phyloP scores from a whole-genome alignment of 495 filamentous ascomycete genomes.

The Lindgomyces ingoldianus region DNA sequence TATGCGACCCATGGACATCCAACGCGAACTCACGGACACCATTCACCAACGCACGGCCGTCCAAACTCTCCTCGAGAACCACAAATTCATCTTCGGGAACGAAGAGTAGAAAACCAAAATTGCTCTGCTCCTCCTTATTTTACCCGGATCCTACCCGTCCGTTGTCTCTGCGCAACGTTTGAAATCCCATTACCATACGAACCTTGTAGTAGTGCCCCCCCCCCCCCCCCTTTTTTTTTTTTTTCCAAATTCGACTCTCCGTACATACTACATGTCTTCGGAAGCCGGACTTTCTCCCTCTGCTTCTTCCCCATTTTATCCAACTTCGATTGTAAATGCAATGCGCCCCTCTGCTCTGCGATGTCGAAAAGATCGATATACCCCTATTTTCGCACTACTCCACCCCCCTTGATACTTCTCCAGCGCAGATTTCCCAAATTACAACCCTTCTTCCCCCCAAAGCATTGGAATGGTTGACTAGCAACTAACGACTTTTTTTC shows the following conservation, averaged over 20 bases:
- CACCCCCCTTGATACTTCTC: too few species aligned
- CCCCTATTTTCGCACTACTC: neutral
- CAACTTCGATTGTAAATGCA: neutral
- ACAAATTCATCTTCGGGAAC: conserved; percentile 38
- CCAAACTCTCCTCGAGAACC: conserved; percentile 41
- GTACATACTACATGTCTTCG: neutral
- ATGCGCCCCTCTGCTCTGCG: neutral
- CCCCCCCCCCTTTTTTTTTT: neutral
- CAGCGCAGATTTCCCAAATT: too few species aligned
- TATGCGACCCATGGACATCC: conserved; percentile 83
- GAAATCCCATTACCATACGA: neutral
- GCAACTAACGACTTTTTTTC: neutral
- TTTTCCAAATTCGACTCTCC: neutral
- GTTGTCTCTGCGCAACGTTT: neutral
- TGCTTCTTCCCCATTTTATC: neutral
- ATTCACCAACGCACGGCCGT: conserved; percentile 48
- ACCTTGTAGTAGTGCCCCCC: neutral
- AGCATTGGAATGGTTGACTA: neutral
- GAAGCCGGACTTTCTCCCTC: neutral
- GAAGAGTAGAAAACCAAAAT: conserved; percentile 19
- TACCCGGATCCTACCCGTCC: too few species aligned
- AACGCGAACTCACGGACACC: conserved; percentile 95
- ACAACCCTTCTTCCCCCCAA: neutral
- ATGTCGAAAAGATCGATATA: neutral
- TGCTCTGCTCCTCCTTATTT: too few species aligned